Percentiles rank a stretch among this genome's conserved stretches.
phyloP scores from a whole-genome alignment of 768 basidiomycete genomes.

The Mycena rosella region DNA sequence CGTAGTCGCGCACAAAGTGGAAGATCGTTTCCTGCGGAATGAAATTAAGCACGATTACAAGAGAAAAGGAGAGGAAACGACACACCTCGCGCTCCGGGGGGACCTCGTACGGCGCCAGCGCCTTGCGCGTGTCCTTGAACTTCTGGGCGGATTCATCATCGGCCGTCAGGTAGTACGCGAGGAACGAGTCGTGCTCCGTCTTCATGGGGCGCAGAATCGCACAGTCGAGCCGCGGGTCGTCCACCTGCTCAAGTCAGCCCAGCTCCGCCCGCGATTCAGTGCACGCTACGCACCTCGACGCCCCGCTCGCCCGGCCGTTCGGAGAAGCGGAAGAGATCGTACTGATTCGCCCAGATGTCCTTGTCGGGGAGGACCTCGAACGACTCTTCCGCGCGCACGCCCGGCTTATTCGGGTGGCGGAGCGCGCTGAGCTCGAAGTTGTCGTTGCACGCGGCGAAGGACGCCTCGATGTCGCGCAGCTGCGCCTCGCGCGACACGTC shows the following conservation, averaged over 20 bases:
- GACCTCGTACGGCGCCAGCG: conserved; percentile 57
- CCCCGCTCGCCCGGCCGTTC: conserved; percentile 87
- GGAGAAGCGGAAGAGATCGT: conserved; percentile 88
- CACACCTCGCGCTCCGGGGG: conserved; percentile 70
- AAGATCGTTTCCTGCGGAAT: conserved; percentile 76
- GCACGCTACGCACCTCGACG: conserved; percentile 62
- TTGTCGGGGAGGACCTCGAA: conserved; percentile 88
- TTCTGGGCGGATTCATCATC: conserved; percentile 77
- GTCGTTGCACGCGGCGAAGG: conserved; percentile 74
- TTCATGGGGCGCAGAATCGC: conserved; percentile 91
- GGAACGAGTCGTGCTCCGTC: conserved; percentile 88
- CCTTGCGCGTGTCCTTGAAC: conserved; percentile 71
- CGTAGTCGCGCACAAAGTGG: conserved; percentile 86
- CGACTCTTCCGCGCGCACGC: conserved; percentile 81
- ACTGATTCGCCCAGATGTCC: conserved; percentile 91
- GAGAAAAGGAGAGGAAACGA: not conserved
- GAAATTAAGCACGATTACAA: not conserved
- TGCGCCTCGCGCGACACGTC: conserved; percentile 84
- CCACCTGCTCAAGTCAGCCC: conserved; percentile 57
- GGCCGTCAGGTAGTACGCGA: conserved; percentile 86
- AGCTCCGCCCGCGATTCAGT: not conserved
- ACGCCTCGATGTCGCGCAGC: conserved; percentile 81
- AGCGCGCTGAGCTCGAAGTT: conserved; percentile 70
- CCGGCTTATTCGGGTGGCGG: conserved; percentile 84
- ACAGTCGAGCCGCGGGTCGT: conserved; percentile 87